Conservation (phyloP, 2,329 filamentous ascomycete species). For the Monosporascus sp. region DNA sequence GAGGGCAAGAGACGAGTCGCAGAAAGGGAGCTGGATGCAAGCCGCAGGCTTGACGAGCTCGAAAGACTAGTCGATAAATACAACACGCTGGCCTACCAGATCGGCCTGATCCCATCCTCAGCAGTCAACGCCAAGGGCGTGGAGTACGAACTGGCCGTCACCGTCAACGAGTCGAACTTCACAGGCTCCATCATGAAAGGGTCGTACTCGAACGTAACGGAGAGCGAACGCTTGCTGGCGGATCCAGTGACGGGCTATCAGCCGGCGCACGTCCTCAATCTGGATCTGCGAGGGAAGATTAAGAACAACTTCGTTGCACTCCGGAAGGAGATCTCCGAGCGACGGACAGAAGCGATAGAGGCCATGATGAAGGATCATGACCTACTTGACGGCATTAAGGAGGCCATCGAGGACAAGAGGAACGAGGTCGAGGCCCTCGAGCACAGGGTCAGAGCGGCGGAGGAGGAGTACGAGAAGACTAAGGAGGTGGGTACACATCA, state of each 20-base stretch:
- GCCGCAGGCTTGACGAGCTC: conserved; percentile 81
- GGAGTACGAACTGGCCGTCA: conserved; percentile 79
- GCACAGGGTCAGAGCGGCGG: conserved; percentile 79
- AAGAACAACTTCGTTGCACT: conserved; percentile 73
- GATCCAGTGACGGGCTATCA: conserved; percentile 84
- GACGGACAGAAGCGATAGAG: conserved; percentile 75
- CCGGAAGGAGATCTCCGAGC: conserved; percentile 87
- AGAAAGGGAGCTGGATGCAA: conserved; percentile 85
- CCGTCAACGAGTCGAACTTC: conserved; percentile 78
- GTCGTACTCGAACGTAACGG: conserved; percentile 34
- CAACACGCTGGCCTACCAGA: conserved; percentile 92
- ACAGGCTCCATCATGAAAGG: conserved; percentile 53
- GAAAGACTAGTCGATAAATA: conserved; percentile 85
- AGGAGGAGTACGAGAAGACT: conserved; percentile 90
- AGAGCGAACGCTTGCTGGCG: conserved; percentile 72
- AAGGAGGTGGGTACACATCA: conserved; percentile 55
- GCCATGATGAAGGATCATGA: conserved; percentile 93
- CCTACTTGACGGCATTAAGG: conserved; percentile 87
- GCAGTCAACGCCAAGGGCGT: conserved; percentile 80
- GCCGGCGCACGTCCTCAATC: conserved; percentile 78
- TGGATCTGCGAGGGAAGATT: conserved; percentile 78
- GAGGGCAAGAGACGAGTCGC: conserved; percentile 77
- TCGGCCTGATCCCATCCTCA: conserved; percentile 78
- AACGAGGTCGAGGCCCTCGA: conserved; percentile 88
- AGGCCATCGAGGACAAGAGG: conserved; percentile 93